These are phyloP conservation scores for Adiantum capillusveneris DNA, from an alignment of 75 land plant genomes.

Conservation along the genomic window DNA sequence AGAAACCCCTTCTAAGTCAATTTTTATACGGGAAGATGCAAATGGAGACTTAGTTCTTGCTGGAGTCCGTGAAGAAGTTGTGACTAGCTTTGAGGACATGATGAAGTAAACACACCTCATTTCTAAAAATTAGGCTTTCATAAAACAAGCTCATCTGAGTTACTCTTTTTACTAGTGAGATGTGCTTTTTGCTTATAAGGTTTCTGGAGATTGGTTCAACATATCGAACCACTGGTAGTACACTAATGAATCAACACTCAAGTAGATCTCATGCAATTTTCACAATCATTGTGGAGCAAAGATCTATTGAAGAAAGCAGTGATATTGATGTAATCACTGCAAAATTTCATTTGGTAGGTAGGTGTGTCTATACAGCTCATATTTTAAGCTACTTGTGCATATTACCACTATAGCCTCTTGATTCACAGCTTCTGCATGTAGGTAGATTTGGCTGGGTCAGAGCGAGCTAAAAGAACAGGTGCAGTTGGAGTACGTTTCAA, in stretches of 20 bases:
- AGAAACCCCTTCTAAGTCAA: constrained; percentile 34
- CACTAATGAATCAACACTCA: constrained; percentile 38
- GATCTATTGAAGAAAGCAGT: constrained; percentile 13
- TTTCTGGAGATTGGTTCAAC: constrained; percentile 29
- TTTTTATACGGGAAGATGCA: constrained; percentile 35
- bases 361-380: neutral
- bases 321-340: constrained; percentile 30
- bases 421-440: too few species aligned
- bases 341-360: constrained; percentile 32
- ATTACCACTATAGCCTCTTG: too few species aligned
- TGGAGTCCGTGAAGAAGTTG: constrained; percentile 37
- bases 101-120: constrained; percentile 14
- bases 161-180: too few species aligned
- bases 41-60: constrained; percentile 33
- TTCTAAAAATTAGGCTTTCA: neutral
- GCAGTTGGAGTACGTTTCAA: constrained; percentile 39
- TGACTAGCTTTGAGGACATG: constrained; percentile 32
- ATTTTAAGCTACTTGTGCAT: too few species aligned
- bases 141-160: neutral
- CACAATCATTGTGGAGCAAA: constrained; percentile 34
- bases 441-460: constrained; percentile 42
- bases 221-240: constrained; percentile 32
- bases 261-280: constrained; percentile 38
- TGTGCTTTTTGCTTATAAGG: too few species aligned
- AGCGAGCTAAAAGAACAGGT: constrained; percentile 35